These are phyloP conservation scores for Botrytis tulipae DNA, from an alignment of 2,329 filamentous ascomycete genomes.

Conservation along the genomic window DNA sequence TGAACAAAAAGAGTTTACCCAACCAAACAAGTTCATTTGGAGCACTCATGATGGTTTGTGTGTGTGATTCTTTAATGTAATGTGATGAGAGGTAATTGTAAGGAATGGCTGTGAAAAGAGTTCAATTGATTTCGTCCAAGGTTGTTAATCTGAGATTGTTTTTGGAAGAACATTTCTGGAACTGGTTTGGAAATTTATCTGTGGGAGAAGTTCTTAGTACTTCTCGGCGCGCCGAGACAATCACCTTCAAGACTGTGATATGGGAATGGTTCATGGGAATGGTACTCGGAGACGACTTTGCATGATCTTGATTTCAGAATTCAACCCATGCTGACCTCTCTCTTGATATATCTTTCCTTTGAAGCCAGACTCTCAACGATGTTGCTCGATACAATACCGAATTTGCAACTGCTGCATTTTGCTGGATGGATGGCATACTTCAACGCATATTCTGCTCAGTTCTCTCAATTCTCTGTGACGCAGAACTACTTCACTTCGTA, in stretches of 20 bases:
- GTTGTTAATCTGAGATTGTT: not conserved
- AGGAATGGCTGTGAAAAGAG: not conserved
- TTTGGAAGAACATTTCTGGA: not conserved
- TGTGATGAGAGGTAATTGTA: not conserved
- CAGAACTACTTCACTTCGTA: not conserved
- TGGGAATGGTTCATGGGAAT: not conserved
- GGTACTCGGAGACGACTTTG: not conserved
- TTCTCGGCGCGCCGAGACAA: not conserved
- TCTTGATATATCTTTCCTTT: not conserved
- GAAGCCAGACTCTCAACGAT: not conserved
- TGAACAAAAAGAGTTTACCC: not conserved
- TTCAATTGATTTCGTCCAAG: not conserved
- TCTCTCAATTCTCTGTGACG: not conserved
- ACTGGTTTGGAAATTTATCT: not conserved
- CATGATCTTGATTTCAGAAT: not conserved
- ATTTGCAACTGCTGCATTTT: not conserved
- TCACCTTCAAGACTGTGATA: not conserved
- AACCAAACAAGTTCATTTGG: not conserved
- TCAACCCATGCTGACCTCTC: not conserved
- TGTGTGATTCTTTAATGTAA: not conserved
- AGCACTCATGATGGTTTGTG: not conserved
- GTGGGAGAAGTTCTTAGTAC: not conserved
- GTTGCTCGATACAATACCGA: not conserved
- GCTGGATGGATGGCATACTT: not conserved
- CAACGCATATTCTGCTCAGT: not conserved